Base-by-base conservation (phyloP, 2,329 filamentous ascomycete species). In the Cercospora citrullina region DNA sequence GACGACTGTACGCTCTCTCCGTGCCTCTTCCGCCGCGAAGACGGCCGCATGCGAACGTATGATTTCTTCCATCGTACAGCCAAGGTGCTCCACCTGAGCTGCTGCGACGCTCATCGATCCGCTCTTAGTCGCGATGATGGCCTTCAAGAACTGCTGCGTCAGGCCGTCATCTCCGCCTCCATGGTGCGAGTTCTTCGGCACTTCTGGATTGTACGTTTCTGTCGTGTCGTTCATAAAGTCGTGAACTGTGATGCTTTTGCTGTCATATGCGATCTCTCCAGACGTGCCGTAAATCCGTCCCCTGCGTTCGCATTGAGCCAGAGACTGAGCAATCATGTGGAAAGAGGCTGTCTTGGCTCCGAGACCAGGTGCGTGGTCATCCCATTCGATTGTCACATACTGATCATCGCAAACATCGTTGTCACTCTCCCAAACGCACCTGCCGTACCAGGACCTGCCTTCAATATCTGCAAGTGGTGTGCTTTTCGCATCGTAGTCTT, bases 321-420 rank as follows among this genome's bases (percentile, higher is more conserved):
- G 89, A 0, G 94, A 96, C 69, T 94, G 92, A 1, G 94, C 93
- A 2, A 94, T 90, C 94, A 98, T 97, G 80, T 98, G 94, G 77
- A 98, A 91, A 1, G 89, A 89, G 0, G 94, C 94, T 16, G 90
- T 93, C 81, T 98, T 98, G 53, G 92, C 87, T 1, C 87, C 87
- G 26, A 88, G 83, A 31, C 71, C 69, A 3, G 61, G 61, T 6
- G 48, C n/a, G 2, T 26, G 28, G 55, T 96, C 92, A 12, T 93
- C 90, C 93, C 94, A 98, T 4, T 87, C 88, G 63, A 98, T 87
- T 0, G 91, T 94, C 21, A 98, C 95, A 28, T 90, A 86, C 79
- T 98, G 94, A 75, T 98, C 93, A 78, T 99, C 95, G 75, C 90
- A 92, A 51, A 98, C 95, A 75, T 96, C 89, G 80, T 98, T 99